phyloP scores from a whole-genome alignment of 2,329 filamentous ascomycete species.

The Neopestalotiopsis rosae region DNA sequence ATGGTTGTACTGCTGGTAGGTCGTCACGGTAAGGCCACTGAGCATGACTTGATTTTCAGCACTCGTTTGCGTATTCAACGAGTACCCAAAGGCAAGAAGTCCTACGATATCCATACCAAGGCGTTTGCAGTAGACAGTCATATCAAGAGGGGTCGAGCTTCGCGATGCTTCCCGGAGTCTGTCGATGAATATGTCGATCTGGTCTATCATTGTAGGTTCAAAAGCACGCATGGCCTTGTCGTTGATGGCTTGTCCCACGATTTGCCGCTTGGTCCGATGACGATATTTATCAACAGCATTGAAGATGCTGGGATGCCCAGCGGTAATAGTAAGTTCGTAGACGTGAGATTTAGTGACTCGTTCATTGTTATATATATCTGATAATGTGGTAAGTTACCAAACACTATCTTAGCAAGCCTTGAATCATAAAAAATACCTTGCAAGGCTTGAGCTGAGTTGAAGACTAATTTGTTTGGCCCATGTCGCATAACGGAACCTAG shows the following conservation, averaged over 20 bases:
- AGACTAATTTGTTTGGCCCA: too few species aligned
- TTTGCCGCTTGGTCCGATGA: conserved; percentile 24
- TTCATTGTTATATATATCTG: too few species aligned
- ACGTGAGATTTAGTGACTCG: too few species aligned
- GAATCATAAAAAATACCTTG: too few species aligned
- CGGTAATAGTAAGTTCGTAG: too few species aligned
- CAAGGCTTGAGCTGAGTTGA: too few species aligned
- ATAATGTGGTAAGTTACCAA: too few species aligned
- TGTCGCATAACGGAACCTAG: too few species aligned
- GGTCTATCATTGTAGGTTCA: conserved; percentile 26
- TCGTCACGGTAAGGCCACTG: too few species aligned
- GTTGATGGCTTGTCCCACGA: conserved; percentile 23
- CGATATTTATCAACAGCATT: conserved; percentile 20
- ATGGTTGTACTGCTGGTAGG: too few species aligned
- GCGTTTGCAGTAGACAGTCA: conserved; percentile 22
- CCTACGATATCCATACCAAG: conserved; percentile 25
- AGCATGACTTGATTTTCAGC: conserved; percentile 23
- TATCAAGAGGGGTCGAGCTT: conserved; percentile 19
- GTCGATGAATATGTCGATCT: conserved; percentile 26
- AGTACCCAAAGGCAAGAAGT: conserved; percentile 25
- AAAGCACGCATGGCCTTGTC: conserved; percentile 27
- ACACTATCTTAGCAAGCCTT: too few species aligned
- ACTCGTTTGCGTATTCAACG: conserved; percentile 22
- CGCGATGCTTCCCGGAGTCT: not conserved
- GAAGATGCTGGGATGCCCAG: too few species aligned